Percentiles rank a stretch among this genome's conserved stretches.
phyloP scores from a whole-genome alignment of 352 stramenopile genomes.

The Phytophthora fragariae region DNA sequence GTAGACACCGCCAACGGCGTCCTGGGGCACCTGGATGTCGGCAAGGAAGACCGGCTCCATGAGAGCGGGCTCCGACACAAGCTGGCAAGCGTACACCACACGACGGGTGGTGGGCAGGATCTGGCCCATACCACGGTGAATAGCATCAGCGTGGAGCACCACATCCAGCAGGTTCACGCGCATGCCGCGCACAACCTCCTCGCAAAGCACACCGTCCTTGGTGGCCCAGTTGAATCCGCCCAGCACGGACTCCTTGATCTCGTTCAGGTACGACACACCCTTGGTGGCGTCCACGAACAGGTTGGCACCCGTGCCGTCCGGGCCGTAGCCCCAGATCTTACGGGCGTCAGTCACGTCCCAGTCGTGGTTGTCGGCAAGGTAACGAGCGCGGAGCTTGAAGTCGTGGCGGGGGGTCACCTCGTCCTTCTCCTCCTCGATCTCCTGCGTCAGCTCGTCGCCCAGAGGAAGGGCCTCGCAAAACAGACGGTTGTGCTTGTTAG shows the following conservation, averaged over 20 bases:
- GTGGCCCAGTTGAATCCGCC: conserved; percentile 99
- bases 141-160: conserved; percentile 99
- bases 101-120: conserved; percentile 99
- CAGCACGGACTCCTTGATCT: conserved; percentile 99
- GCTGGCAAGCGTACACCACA: conserved; percentile 98
- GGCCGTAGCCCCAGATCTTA: conserved; percentile 99
- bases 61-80: conserved; percentile 94
- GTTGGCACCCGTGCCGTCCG: conserved; percentile 98
- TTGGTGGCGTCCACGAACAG: conserved; percentile 99
- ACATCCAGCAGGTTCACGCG: conserved; percentile 99
- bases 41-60: conserved; percentile 99
- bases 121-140: conserved; percentile 99
- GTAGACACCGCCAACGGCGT: conserved; percentile 99
- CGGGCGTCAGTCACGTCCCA: conserved; percentile 98
- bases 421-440: conserved; percentile 98
- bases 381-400: conserved; percentile 97
- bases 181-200: conserved; percentile 97
- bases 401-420: conserved; percentile 93
- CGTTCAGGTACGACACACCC: conserved; percentile 99
- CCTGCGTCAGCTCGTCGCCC: conserved; percentile 94
- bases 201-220: conserved; percentile 97
- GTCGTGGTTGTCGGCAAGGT: conserved; percentile 97
- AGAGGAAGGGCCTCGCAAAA: conserved; percentile 96
- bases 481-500: conserved; percentile 99
- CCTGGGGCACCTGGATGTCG: conserved; percentile 98